Conservation (phyloP, 2,329 filamentous ascomycete species). For the Colletotrichum lentis region DNA sequence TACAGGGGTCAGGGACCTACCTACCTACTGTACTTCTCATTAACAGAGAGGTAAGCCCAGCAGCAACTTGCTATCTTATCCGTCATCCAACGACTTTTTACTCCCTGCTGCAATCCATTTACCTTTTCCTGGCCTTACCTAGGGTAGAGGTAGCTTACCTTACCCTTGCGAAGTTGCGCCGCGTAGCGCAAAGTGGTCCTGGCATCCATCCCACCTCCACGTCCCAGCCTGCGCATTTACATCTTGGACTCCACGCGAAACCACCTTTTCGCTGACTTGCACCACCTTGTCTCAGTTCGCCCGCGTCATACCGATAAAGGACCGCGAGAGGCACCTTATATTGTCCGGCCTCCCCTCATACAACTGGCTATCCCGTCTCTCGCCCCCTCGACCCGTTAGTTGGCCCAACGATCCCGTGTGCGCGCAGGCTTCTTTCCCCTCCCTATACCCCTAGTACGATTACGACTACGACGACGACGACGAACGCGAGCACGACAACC, state of each 20-base stretch:
- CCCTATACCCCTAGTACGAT: constrained; percentile 21
- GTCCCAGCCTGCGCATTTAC: constrained; percentile 33
- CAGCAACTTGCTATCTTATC: constrained; percentile 8
- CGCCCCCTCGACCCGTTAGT: constrained; percentile 3
- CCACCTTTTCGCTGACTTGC: constrained; percentile 20
- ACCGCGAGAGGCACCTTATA: constrained; percentile 1
- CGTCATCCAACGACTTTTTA: constrained; percentile 5
- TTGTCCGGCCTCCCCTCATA: not conserved
- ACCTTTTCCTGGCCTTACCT: constrained; percentile 13
- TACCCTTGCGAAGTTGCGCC: constrained; percentile 21
- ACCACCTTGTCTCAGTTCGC: constrained; percentile 23
- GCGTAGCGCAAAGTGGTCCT: constrained; percentile 14
- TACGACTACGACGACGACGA: constrained; percentile 7
- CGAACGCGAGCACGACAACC: constrained; percentile 22
- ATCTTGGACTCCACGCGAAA: constrained; percentile 11
- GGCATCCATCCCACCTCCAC: constrained; percentile 18
- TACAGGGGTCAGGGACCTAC: constrained; percentile 19
- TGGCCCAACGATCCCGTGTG: not conserved
- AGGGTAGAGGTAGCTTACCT: constrained; percentile 2
- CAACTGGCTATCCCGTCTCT: not conserved
- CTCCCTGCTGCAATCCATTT: not conserved
- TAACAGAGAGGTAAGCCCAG: not conserved
- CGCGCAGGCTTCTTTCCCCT: constrained; percentile 16
- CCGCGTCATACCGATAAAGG: constrained; percentile 1
- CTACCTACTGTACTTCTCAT: too few relatives aligned